Base-by-base conservation (phyloP, 805 yeast species). In the Diddensiella transvaalensis region DNA sequence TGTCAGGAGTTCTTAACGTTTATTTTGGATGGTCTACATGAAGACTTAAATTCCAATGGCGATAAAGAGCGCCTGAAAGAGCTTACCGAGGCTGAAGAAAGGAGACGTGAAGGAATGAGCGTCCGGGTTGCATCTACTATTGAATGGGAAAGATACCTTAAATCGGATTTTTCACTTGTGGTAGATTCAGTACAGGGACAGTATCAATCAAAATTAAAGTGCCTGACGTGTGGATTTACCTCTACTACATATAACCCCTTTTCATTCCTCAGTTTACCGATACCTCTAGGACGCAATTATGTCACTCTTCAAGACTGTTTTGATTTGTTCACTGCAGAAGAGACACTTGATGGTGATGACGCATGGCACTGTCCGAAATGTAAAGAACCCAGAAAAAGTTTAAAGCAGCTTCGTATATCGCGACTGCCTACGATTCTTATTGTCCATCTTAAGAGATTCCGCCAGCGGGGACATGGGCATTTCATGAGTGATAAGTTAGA, bases 141-240 rank as follows among this genome's bases (percentile, higher is more conserved):
- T 43, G 96, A 90, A 62, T 90, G 98, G 98, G 96, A 87, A 60
- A 71, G 95, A 49, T 88, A 88, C 62, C 69, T 87, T 47, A 82
- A 80, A 49, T 76, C 86, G 18, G 88, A 90, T 61, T 82, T 83
- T 54, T 87, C 96, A 35, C 74, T 83, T 1, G 76, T 90, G 21
- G 93, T 86, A 2, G 90, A 86, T 56, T 75, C 80, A 44, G 87
- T 87, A 63, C 95, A 87, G 62, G 98, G 97, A 1, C 97, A 90
- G 65, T 85, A 83, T 59, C 75, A 85, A 42, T 85, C 95, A n/a
- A 82, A 79, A 46, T 70, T 90, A 58, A 77, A 73, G 57, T 90
- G 98, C 65, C 65, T 81, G 41, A 76, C 73, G 26, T 90, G 98
- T 66, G 73, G 74, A 1, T 72, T 72, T 24, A 86, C 95, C 0